Evolutionary conservation across 2,329 filamentous ascomycete species (phyloP), one percentile per base, ranked within the genome.

Genomic region (Gliomastix tumulicola): DNA sequence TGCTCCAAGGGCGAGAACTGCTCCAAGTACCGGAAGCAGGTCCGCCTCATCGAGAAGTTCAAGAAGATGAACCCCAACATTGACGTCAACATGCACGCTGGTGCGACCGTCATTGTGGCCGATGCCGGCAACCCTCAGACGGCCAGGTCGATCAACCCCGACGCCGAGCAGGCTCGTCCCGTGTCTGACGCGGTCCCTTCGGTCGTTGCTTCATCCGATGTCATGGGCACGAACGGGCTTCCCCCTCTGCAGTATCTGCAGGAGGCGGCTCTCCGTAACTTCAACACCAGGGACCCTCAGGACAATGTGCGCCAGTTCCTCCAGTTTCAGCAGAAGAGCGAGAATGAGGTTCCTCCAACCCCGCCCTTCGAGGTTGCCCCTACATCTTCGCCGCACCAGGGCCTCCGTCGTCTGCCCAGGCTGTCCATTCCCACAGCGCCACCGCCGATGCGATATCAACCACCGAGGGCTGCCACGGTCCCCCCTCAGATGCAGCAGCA

Each of bases 291-390:
- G 36, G 88, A 96, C 53, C 85, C 89, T 6, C 89, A 94, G 57
- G 89, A 96, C 62, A 94, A 90, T 49, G 88, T 97, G 23, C 82
- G 86, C 52, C 87, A 94, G 46, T 97, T 95, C 61, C 74, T 97
- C 36, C 77, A 77, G 53, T 89, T 95, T 56, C 90, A 97, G 56
- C 82, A 84, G 25, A 45, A 56, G 54, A 49, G 47, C 30, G 51
- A 60, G 18, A 66, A 66, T 42, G 74, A 82, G 36, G 73, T 84
- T n/a, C 76, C 79, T 7, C 76, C 76, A 8, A 82, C 82, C 7
- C 82, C 84, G 13, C 80, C 82, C 5, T 83, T 82, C 46, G 79
- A 85, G 63, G 66, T 80, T 48, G 71, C 72, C 41, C 71, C 75
- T 12, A 49, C 62, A 38, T 56, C 53, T 21, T 59, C 60, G 42